phyloP scores from a whole-genome alignment of 176 grass and related monocot species.

The Lolium multiflorum region DNA sequence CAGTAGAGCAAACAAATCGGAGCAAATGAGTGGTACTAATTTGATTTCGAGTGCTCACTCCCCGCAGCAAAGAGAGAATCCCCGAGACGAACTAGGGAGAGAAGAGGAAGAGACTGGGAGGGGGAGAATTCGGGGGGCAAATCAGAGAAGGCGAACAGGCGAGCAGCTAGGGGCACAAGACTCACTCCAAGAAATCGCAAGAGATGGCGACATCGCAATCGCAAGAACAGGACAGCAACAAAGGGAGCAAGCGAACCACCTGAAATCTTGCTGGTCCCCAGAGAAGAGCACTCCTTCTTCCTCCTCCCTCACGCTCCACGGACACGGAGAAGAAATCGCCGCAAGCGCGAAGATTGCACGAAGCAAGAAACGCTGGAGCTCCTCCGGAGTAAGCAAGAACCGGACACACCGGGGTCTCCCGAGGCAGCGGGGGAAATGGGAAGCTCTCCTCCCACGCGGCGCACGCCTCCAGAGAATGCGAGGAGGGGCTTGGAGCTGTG shows the following conservation, averaged over 20 bases:
- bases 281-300: constrained; percentile 30
- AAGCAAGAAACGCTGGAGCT: background rate
- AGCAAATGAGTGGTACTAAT: background rate
- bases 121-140: background rate
- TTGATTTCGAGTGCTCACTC: background rate
- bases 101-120: background rate
- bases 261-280: constrained; percentile 40
- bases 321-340: background rate
- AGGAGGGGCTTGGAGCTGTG: constrained; percentile 34
- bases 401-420: background rate
- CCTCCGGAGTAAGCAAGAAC: background rate
- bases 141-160: constrained; percentile 12
- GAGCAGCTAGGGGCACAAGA: background rate
- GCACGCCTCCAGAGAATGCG: constrained; percentile 41
- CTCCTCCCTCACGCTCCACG: background rate
- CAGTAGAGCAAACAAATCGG: background rate
- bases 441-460: constrained; percentile 1
- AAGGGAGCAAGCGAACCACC: constrained; percentile 32
- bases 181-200: constrained; percentile 30
- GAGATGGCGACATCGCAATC: constrained; percentile 24
- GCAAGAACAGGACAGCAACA: constrained; percentile 34
- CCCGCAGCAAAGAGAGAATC: background rate
- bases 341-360: background rate
- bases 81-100: background rate
- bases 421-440: constrained; percentile 10